These are phyloP conservation scores for Lasiosphaeris hirsuta DNA, from an alignment of 495 filamentous ascomycete genomes.

Conservation along the genomic window DNA sequence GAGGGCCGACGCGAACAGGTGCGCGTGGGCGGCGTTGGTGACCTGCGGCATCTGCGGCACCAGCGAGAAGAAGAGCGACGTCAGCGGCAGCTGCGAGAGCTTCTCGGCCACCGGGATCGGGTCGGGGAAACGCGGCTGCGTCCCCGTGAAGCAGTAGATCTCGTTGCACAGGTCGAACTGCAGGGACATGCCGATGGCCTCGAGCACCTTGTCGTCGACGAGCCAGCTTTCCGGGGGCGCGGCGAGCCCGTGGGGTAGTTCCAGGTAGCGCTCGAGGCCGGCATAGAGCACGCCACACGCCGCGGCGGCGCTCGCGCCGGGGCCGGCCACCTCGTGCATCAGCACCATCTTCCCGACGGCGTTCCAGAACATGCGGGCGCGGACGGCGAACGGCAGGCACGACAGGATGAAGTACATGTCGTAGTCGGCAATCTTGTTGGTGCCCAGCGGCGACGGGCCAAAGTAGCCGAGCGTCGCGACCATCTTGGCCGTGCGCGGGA, in stretches of 20 bases:
- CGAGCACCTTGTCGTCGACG: conserved; percentile 4
- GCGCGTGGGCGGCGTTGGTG: conserved; percentile 5
- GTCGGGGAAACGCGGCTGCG: conserved; percentile 11
- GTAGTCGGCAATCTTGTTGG: conserved; percentile 6
- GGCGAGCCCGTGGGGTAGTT: not conserved
- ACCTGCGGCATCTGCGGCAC: not conserved
- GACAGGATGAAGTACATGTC: conserved; percentile 13
- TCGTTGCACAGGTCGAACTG: conserved; percentile 5
- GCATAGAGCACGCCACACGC: conserved; percentile 4
- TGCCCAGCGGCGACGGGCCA: conserved; percentile 1
- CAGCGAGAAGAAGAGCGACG: conserved; percentile 4
- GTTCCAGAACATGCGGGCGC: conserved; percentile 12
- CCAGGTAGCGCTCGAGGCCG: conserved; percentile 1
- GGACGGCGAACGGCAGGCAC: conserved; percentile 7
- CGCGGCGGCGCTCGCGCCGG: too few relatives aligned
- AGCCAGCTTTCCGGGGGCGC: not conserved
- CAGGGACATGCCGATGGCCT: conserved; percentile 5
- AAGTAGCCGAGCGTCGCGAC: not conserved
- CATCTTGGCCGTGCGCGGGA: conserved; percentile 4
- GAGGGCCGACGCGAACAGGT: conserved; percentile 5
- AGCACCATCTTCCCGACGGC: too few relatives aligned
- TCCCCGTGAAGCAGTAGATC: conserved; percentile 11
- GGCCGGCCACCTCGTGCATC: too few relatives aligned
- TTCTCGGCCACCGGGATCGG: conserved; percentile 9
- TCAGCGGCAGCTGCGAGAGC: conserved; percentile 6